These are phyloP conservation scores for Vicia faba DNA, from an alignment of 306 rosid species.

Conservation along the genomic window DNA sequence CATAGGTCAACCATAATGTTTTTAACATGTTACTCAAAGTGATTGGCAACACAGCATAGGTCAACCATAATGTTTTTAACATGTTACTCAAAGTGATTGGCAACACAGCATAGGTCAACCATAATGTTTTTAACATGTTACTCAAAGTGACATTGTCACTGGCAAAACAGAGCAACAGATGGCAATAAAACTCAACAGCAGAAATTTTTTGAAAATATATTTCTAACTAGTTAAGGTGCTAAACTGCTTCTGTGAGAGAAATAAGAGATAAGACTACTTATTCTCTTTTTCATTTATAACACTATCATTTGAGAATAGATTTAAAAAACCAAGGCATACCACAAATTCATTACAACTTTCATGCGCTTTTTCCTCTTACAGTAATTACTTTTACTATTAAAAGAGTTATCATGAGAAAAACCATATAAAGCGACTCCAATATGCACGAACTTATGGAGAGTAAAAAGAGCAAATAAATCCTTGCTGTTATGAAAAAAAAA, in stretches of 20 bases:
- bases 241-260: slow-evolving; percentile 10
- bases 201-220: background rate
- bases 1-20: background rate
- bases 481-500: slow-evolving; percentile 10
- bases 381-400: slow-evolving; percentile 14
- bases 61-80: background rate
- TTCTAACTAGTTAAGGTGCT: background rate
- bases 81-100: too few species aligned
- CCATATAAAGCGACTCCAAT: slow-evolving; percentile 8
- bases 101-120: slow-evolving; percentile 8
- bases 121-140: background rate
- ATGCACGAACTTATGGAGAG: slow-evolving; percentile 7
- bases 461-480: background rate
- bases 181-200: background rate
- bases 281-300: background rate
- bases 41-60: slow-evolving; percentile 5
- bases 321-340: background rate
- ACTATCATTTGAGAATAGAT: slow-evolving; percentile 22
- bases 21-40: too few species aligned
- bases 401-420: slow-evolving; percentile 28
- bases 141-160: background rate
- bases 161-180: background rate
- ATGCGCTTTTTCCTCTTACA: slow-evolving; percentile 2
- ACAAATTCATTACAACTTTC: background rate
- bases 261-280: background rate